phyloP scores from a whole-genome alignment of 75 land plant species.

The Selaginella moellendorffii region DNA sequence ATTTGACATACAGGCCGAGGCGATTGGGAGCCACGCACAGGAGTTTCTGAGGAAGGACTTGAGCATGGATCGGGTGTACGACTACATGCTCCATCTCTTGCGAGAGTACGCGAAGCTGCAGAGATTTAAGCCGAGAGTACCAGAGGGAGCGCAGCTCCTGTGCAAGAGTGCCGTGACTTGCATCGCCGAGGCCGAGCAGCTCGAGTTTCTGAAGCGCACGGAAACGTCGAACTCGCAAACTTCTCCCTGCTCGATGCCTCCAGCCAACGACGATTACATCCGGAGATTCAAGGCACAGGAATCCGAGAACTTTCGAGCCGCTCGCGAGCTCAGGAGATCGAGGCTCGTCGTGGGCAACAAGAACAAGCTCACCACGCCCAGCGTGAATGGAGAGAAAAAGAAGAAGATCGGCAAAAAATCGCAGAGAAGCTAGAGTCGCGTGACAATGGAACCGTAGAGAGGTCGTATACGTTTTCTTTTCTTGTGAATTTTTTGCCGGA shows the following conservation, averaged over 20 bases:
- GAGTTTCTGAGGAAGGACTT: conserved; percentile 15
- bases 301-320: too few species aligned
- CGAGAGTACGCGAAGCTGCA: conserved; percentile 22
- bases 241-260: not conserved
- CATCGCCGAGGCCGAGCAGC: conserved; percentile 17
- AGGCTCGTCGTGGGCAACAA: too few species aligned
- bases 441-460: too few species aligned
- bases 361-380: too few species aligned
- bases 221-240: not conserved
- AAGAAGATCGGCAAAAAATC: too few species aligned
- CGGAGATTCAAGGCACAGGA: not conserved
- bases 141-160: conserved; percentile 11
- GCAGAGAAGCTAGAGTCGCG: too few species aligned
- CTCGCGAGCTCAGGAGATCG: too few species aligned
- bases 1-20: conserved; percentile 14
- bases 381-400: too few species aligned
- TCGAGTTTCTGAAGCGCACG: conserved; percentile 11
- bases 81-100: conserved; percentile 31
- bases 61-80: conserved; percentile 26
- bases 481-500: too few species aligned
- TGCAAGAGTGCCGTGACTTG: conserved; percentile 17
- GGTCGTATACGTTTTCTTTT: too few species aligned
- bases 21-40: conserved; percentile 18
- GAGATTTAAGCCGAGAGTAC: conserved; percentile 14
- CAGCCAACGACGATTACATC: not conserved